Conservation (phyloP, 2,329 filamentous ascomycete species). For the Lachnellula occidentalis region DNA sequence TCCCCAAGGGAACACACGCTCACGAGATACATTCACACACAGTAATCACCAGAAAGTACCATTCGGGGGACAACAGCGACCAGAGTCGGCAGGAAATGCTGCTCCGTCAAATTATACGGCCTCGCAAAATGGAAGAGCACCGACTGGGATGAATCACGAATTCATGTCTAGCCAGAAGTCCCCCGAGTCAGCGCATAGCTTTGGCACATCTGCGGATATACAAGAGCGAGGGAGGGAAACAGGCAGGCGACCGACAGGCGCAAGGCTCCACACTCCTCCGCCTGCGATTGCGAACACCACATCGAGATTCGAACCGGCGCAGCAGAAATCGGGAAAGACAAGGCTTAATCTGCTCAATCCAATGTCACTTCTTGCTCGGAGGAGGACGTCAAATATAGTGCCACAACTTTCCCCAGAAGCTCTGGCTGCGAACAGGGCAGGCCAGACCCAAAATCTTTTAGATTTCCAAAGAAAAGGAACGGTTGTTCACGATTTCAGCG, state of each 20-base stretch:
- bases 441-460: slow-evolving; percentile 38
- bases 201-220: slow-evolving; percentile 15
- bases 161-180: slow-evolving; percentile 9
- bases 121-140: slow-evolving; percentile 15
- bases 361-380: slow-evolving; percentile 32
- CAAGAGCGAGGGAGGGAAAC: slow-evolving; percentile 16
- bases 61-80: slow-evolving; percentile 15
- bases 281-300: slow-evolving; percentile 10
- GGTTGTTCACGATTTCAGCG: slow-evolving; percentile 60
- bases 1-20: slow-evolving; percentile 10
- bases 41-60: slow-evolving; percentile 21
- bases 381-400: slow-evolving; percentile 30
- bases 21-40: slow-evolving; percentile 16
- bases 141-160: slow-evolving; percentile 13
- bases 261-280: slow-evolving; percentile 25
- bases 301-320: slow-evolving; percentile 21
- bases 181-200: slow-evolving; percentile 12
- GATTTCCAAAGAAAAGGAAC: slow-evolving; percentile 61
- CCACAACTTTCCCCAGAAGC: slow-evolving; percentile 25
- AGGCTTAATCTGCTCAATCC: slow-evolving; percentile 35
- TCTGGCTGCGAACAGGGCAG: slow-evolving; percentile 16
- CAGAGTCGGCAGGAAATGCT: slow-evolving; percentile 24
- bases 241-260: slow-evolving; percentile 21
- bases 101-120: slow-evolving; percentile 11
- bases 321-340: slow-evolving; percentile 25